Percentiles rank a stretch among this genome's conserved stretches.
Conservation (phyloP, 768 basidiomycete genomes). For the Tubosaeta brunneosetosa region DNA sequence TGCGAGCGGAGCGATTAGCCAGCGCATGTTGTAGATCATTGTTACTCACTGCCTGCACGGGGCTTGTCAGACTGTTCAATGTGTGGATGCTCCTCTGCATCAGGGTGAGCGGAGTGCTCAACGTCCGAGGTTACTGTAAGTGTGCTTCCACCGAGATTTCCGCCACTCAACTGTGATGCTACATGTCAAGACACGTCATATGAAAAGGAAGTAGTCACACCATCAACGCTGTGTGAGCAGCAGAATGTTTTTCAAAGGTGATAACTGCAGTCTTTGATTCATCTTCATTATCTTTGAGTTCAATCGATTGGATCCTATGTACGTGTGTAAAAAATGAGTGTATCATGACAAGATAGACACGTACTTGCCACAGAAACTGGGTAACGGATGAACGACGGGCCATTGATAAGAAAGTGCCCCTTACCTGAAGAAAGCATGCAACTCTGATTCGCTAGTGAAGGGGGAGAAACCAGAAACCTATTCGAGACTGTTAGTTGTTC, state of each 20-base stretch:
- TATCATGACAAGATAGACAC: constrained; percentile 13
- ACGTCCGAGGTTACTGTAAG: constrained; percentile 69
- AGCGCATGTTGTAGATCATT: neutral
- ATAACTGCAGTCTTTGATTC: constrained; percentile 56
- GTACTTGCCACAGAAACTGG: constrained; percentile 84
- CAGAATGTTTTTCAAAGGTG: constrained; percentile 76
- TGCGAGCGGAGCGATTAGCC: constrained; percentile 20
- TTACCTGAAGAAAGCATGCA: constrained; percentile 81
- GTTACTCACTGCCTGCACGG: constrained; percentile 68
- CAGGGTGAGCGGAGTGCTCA: constrained; percentile 52
- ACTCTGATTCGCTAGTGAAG: constrained; percentile 58
- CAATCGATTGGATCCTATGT: constrained; percentile 62
- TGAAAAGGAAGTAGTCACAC: constrained; percentile 28
- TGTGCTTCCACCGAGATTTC: constrained; percentile 65
- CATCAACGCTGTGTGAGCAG: constrained; percentile 86
- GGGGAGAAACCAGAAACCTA: constrained; percentile 73
- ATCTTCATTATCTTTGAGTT: constrained; percentile 41
- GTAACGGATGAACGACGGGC: constrained; percentile 2
- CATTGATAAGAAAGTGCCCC: constrained; percentile 15
- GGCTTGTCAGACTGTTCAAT: constrained; percentile 90
- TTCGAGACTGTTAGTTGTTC: neutral
- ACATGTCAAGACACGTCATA: neutral
- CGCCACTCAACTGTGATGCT: constrained; percentile 59
- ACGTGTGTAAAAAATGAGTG: constrained; percentile 1
- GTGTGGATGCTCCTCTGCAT: constrained; percentile 34